Evolutionary conservation across 139 green algal genomes (phyloP).

Genomic region (Monoraphidium neglectum): DNA sequence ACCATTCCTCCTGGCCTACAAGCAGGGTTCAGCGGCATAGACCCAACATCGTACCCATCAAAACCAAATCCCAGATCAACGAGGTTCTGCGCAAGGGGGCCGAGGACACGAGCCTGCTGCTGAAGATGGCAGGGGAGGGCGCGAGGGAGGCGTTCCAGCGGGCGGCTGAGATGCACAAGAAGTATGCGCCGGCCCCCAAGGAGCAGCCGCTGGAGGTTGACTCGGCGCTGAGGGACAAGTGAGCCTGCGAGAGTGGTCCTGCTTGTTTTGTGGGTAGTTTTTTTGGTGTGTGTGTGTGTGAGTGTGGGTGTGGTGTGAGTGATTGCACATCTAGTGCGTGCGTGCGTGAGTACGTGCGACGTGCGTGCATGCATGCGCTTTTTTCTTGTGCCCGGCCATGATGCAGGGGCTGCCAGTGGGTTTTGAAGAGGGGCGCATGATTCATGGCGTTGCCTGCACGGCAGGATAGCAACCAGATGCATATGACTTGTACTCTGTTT

Average conservation of each 20-base stretch:
- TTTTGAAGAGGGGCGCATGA: too few relatives aligned
- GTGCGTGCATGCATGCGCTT: too few relatives aligned
- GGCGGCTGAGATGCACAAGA: constrained; percentile 35
- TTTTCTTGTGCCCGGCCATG: too few relatives aligned
- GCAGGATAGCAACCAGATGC: too few relatives aligned
- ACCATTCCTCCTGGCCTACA: not conserved
- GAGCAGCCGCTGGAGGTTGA: constrained; percentile 11
- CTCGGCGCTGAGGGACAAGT: constrained; percentile 17
- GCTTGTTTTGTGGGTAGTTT: too few relatives aligned
- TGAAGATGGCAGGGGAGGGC: constrained; percentile 1
- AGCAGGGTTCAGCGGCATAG: not conserved
- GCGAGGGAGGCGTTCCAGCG: constrained; percentile 5
- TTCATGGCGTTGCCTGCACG: too few relatives aligned
- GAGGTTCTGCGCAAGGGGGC: constrained; percentile 33
- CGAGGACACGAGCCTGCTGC: constrained; percentile 26
- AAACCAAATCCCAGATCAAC: constrained; percentile 16
- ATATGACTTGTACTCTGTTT: too few relatives aligned
- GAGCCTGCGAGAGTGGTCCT: not conserved
- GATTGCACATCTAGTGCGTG: too few relatives aligned
- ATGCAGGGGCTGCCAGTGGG: too few relatives aligned
- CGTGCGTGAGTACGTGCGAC: too few relatives aligned
- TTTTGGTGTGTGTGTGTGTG: too few relatives aligned
- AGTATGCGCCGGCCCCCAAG: constrained; percentile 22
- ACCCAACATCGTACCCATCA: not conserved
- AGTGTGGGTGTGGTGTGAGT: too few relatives aligned